phyloP scores from a whole-genome alignment of 1,284 basidiomycete species.

The Cutaneotrichosporon spelunceum region DNA sequence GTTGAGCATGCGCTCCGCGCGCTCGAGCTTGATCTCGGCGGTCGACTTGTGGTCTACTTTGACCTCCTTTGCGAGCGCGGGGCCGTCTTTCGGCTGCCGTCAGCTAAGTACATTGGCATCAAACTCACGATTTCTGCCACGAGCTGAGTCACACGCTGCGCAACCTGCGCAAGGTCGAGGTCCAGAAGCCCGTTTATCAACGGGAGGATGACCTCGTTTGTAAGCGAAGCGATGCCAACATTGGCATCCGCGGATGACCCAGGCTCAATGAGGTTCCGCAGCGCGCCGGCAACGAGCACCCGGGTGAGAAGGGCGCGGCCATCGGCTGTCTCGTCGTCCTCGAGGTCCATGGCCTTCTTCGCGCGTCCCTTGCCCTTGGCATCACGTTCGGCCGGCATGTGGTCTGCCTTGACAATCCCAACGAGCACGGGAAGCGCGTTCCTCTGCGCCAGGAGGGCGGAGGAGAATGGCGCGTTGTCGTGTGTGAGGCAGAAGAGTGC shows the following conservation, averaged over 20 bases:
- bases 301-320: conserved; percentile 56
- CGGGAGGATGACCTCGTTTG: conserved; percentile 67
- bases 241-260: conserved; percentile 66
- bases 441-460: conserved; percentile 61
- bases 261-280: conserved; percentile 68
- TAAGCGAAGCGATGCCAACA: conserved; percentile 36
- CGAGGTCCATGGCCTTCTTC: conserved; percentile 24
- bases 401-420: conserved; percentile 59
- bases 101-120: background rate
- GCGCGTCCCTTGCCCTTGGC: conserved; percentile 53
- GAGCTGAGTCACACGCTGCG: conserved; percentile 59
- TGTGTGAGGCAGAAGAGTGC: conserved; percentile 86
- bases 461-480: conserved; percentile 69
- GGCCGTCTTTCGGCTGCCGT: conserved; percentile 30
- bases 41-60: conserved; percentile 63
- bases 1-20: conserved; percentile 68
- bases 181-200: conserved; percentile 68
- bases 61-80: conserved; percentile 37
- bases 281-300: conserved; percentile 71
- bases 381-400: conserved; percentile 31
- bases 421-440: conserved; percentile 68
- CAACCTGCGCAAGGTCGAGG: conserved; percentile 60
- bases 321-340: conserved; percentile 39
- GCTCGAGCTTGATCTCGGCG: conserved; percentile 66
- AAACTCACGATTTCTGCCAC: conserved; percentile 57